Conservation (phyloP, 495 filamentous ascomycete genomes). For the Neurospora tetraspora region DNA sequence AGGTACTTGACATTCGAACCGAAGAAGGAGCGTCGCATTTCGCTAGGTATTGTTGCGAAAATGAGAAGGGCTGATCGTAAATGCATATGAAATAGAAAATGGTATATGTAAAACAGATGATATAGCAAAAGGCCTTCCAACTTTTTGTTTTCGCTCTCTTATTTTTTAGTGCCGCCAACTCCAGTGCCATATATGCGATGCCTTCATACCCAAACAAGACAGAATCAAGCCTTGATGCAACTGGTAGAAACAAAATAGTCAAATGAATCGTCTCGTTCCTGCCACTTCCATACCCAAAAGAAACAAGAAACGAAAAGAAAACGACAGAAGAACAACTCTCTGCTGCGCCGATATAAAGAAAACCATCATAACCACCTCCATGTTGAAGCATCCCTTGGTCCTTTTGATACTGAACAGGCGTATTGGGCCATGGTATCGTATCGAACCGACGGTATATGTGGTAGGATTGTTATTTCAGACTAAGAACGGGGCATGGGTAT, state of each 20-base stretch:
- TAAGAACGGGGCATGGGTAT: constrained; percentile 7
- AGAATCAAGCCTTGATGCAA: background rate
- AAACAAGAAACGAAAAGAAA: background rate
- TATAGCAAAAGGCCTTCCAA: background rate
- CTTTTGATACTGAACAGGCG: background rate
- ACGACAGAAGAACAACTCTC: background rate
- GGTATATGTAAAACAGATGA: background rate
- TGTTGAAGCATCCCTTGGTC: background rate
- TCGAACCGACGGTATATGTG: background rate
- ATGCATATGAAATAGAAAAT: background rate
- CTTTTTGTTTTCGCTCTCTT: constrained; percentile 1
- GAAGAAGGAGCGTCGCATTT: background rate
- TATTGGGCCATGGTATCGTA: background rate
- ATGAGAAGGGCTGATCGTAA: background rate
- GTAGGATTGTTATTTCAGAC: background rate
- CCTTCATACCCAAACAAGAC: background rate
- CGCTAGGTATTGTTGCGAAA: background rate
- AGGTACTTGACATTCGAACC: background rate
- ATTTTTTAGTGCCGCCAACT: background rate
- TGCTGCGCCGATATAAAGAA: background rate
- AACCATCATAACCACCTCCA: background rate
- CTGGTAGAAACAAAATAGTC: background rate
- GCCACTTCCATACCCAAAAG: background rate
- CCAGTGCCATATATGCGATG: background rate
- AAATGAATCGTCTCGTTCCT: background rate